These are phyloP conservation scores for Hyaloscypha bicolor DNA, from an alignment of 495 filamentous ascomycete species.

Conservation along the genomic window DNA sequence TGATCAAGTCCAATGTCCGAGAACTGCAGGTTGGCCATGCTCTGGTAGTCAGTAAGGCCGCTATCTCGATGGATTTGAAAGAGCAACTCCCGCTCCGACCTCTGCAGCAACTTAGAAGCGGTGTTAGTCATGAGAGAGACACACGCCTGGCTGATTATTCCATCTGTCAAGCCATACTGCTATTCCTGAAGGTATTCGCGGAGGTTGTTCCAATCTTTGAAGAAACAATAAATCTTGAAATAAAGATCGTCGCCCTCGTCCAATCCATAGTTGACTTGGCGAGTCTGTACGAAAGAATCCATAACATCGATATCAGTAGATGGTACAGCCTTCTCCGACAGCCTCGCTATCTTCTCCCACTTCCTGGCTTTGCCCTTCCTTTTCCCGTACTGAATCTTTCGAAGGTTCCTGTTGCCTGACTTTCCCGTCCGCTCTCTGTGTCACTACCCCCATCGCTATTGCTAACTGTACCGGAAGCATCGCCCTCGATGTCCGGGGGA, in stretches of 20 bases:
- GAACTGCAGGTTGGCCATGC: slow-evolving; percentile 34
- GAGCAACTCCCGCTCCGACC: slow-evolving; percentile 34
- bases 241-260: slow-evolving; percentile 34
- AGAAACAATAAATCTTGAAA: slow-evolving; percentile 40
- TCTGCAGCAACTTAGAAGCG: slow-evolving; percentile 38
- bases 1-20: slow-evolving; percentile 31
- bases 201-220: slow-evolving; percentile 31
- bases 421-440: too few relatives aligned
- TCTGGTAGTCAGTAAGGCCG: slow-evolving; percentile 26
- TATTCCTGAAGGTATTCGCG: slow-evolving; percentile 24
- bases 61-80: slow-evolving; percentile 19
- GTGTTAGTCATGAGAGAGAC: slow-evolving; percentile 37
- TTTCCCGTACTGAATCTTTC: neutral
- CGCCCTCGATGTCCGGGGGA: too few relatives aligned
- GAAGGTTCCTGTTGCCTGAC: too few relatives aligned
- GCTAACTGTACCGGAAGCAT: too few relatives aligned
- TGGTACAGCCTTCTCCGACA: slow-evolving; percentile 7
- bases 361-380: slow-evolving; percentile 31
- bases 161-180: slow-evolving; percentile 36
- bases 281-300: slow-evolving; percentile 16
- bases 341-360: slow-evolving; percentile 26
- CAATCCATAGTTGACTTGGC: slow-evolving; percentile 29
- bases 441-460: too few relatives aligned
- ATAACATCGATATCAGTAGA: slow-evolving; percentile 30
- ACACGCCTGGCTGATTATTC: slow-evolving; percentile 24